Evolutionary conservation across 139 green algal genomes (phyloP).

Genomic region (Chlamydomonas incerta): DNA sequence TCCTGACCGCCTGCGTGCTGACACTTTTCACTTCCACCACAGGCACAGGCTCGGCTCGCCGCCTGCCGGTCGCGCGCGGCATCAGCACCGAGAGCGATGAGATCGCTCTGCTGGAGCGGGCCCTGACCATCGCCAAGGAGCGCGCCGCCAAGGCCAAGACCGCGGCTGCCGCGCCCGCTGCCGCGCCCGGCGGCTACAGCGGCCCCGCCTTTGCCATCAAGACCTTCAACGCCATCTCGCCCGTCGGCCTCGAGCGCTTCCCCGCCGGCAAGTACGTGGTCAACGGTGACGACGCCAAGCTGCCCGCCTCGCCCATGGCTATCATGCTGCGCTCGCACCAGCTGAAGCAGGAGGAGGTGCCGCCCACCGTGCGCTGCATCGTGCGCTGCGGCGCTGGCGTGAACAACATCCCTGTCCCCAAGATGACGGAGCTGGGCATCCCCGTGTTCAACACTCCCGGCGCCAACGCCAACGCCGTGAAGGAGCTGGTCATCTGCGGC

Average conservation of each 20-base stretch:
- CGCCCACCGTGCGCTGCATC: slow-evolving; percentile 53
- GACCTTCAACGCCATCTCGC: slow-evolving; percentile 66
- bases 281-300: slow-evolving; percentile 48
- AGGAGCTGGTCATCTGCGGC: slow-evolving; percentile 66
- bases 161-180: neutral
- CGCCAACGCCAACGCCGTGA: slow-evolving; percentile 71
- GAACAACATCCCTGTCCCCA: slow-evolving; percentile 68
- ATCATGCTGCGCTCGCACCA: slow-evolving; percentile 73
- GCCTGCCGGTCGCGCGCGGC: neutral
- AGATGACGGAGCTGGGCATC: slow-evolving; percentile 71
- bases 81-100: slow-evolving; percentile 31
- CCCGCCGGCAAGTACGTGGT: slow-evolving; percentile 61
- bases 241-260: slow-evolving; percentile 61
- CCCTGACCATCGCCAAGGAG: slow-evolving; percentile 42
- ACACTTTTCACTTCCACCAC: too few species aligned
- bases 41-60: neutral
- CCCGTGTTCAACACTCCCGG: slow-evolving; percentile 74
- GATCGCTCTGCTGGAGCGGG: slow-evolving; percentile 50
- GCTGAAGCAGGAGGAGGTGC: slow-evolving; percentile 56
- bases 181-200: slow-evolving; percentile 16
- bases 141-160: slow-evolving; percentile 33
- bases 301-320: slow-evolving; percentile 59
- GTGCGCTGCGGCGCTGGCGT: slow-evolving; percentile 67
- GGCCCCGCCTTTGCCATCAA: slow-evolving; percentile 58
- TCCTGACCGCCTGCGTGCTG: too few species aligned